These are phyloP conservation scores for Tulasnella sp. DNA, from an alignment of 768 basidiomycete species.

Conservation along the genomic window DNA sequence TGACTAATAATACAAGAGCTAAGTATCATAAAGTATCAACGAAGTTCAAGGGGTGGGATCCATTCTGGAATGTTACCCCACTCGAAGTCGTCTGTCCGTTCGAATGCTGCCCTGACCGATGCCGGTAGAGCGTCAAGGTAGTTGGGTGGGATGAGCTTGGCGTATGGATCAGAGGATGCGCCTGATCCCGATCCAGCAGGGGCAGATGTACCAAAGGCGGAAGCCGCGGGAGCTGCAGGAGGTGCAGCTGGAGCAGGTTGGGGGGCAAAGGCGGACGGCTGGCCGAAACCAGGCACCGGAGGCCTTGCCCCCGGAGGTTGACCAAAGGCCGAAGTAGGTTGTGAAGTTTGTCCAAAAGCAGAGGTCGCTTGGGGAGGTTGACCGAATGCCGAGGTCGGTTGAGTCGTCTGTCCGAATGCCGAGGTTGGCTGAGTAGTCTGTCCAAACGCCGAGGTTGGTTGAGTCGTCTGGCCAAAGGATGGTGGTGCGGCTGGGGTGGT, in stretches of 20 bases:
- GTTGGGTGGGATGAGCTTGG: slow-evolving; percentile 47
- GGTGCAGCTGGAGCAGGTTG: not conserved
- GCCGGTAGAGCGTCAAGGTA: slow-evolving; percentile 51
- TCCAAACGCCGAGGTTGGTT: slow-evolving; percentile 2
- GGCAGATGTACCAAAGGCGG: slow-evolving; percentile 16
- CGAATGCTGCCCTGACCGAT: slow-evolving; percentile 46
- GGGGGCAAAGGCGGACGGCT: not conserved
- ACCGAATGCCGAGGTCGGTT: slow-evolving; percentile 9
- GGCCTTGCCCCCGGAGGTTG: not conserved
- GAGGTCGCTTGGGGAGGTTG: not conserved
- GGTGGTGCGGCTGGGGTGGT: slow-evolving; percentile 28
- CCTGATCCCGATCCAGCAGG: not conserved
- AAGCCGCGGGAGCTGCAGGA: not conserved
- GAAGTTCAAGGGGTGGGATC: slow-evolving; percentile 57
- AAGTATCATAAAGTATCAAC: slow-evolving; percentile 30
- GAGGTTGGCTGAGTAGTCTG: slow-evolving; percentile 16
- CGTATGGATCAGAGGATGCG: slow-evolving; percentile 42
- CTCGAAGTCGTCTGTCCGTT: slow-evolving; percentile 46
- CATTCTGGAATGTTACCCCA: slow-evolving; percentile 66
- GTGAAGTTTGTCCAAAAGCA: slow-evolving; percentile 5
- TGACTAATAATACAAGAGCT: not conserved
- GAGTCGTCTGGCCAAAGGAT: slow-evolving; percentile 7
- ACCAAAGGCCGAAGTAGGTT: slow-evolving; percentile 8
- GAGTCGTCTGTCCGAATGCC: slow-evolving; percentile 15
- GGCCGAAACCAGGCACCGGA: not conserved